A percentile compares a stretch with the other conserved stretches of the same genome.
phyloP scores from a whole-genome alignment of 2,329 filamentous ascomycete genomes.

The Hymenoscyphus scutula region DNA sequence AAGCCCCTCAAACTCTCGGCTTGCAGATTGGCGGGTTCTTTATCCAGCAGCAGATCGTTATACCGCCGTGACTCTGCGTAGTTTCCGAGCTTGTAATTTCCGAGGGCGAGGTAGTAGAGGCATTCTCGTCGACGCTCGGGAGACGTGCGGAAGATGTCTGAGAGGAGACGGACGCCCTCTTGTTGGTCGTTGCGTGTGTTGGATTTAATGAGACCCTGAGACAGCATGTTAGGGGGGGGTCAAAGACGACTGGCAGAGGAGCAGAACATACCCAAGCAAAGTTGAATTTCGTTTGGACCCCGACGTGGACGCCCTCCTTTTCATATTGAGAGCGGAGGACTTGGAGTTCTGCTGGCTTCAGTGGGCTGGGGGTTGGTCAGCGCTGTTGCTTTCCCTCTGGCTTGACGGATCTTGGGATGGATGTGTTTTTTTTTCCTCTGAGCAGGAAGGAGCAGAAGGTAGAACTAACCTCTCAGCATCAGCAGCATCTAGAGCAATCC shows the following conservation, averaged over 20 bases:
- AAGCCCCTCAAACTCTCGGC: conserved; percentile 79
- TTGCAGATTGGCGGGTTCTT: conserved; percentile 89
- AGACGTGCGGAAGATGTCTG: conserved; percentile 92
- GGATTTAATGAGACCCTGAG: conserved; percentile 91
- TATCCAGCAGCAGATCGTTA: conserved; percentile 87
- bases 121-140: conserved; percentile 95
- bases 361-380: conserved; percentile 57
- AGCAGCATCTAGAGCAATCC: conserved; percentile 71
- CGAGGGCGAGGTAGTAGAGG: conserved; percentile 94
- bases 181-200: conserved; percentile 81
- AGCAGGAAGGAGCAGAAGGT: background rate
- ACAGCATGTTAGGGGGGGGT: conserved; percentile 12
- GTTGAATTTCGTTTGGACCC: conserved; percentile 99
- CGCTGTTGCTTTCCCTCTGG: conserved; percentile 1
- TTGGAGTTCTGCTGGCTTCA: conserved; percentile 88
- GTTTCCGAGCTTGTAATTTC: conserved; percentile 98
- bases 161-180: conserved; percentile 87
- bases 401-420: background rate
- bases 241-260: background rate
- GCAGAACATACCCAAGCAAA: conserved; percentile 79
- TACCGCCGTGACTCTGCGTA: conserved; percentile 93
- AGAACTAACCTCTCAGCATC: conserved; percentile 83
- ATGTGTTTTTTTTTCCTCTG: background rate
- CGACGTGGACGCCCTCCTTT: conserved; percentile 95
- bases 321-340: conserved; percentile 93